Evolutionary conservation across 306 rosid species (phyloP), one percentile per base, ranked within the genome.

Genomic region (Nissolia schottii): DNA sequence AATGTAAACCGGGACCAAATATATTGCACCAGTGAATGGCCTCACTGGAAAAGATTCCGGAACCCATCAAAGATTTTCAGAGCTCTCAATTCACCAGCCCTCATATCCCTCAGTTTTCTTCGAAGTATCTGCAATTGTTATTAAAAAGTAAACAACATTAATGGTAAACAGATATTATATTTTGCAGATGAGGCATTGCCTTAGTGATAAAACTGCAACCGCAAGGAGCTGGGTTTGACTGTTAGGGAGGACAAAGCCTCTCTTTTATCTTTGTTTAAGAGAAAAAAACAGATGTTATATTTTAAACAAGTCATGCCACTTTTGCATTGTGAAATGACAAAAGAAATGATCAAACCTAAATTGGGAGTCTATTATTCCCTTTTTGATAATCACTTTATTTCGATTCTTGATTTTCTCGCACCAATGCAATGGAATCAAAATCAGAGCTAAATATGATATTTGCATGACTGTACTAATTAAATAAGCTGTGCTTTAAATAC

Each of bases 71-170:
- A 89, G 70, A 94, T 81, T 57, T 31, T 84, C 23, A 94, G 81
- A 77, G 91, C 98, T 81, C 80, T 86, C 79, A 94, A 66, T 75
- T 89, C 98, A 34, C 98, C 98, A 18, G 84, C 85, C 73, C 86
- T 87, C 50, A 89, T 81, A 70, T 94, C 94, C 86, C 92, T 87
- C 81, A 94, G 75, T 74, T 85, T 81, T 74, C 96, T 83, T 19
- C 96, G 75, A 74, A 94, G 77, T 79, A 91, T 94, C 97, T 94
- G 90, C 79, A 79, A 82, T 49, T 59, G 63, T 55, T 19, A 32
- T 49, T 32, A 51, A 35, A 66, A 12, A 50, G n/a, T 40, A 54
- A 53, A 67, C 28, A 64, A 16, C 25, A 48, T 23, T 22, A 20
- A 24, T 54, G n/a, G 32, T 27, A 14, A 45, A 16, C 28, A 59